A percentile compares a stretch with the other conserved stretches of the same genome.
Evolutionary conservation across 2,329 filamentous ascomycete genomes (phyloP).

Genomic region (Colletotrichum lindemuthianum): DNA sequence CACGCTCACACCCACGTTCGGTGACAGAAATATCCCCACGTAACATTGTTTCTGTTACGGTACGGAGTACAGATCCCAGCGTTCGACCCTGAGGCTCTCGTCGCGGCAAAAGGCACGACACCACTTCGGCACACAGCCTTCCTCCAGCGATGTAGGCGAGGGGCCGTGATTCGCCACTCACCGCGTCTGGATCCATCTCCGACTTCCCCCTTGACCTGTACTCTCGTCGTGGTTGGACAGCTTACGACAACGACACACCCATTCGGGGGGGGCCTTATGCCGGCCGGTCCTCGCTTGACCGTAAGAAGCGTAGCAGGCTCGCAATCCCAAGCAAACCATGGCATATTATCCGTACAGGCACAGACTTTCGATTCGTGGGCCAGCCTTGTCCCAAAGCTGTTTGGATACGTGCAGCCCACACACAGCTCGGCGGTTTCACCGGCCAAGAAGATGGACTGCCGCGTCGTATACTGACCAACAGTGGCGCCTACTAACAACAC

Average conservation of each 20-base stretch:
- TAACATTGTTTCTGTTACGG: no score
- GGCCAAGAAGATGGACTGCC: constrained; percentile 37
- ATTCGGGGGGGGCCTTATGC: constrained; percentile 2
- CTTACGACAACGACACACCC: constrained; percentile 46
- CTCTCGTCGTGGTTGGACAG: constrained; percentile 51
- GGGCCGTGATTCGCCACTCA: constrained; percentile 40
- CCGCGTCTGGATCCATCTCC: constrained; percentile 22
- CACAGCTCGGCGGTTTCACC: constrained; percentile 29
- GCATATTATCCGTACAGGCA: not conserved
- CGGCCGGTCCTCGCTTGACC: constrained; percentile 24
- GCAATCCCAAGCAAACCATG: constrained; percentile 17
- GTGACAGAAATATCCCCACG: no score
- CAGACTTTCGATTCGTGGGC: not conserved
- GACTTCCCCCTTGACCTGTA: constrained; percentile 10
- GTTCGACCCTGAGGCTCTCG: not conserved
- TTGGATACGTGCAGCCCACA: constrained; percentile 30
- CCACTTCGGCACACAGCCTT: constrained; percentile 16
- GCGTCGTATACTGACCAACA: constrained; percentile 36
- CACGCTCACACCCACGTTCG: not conserved
- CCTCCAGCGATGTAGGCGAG: not conserved
- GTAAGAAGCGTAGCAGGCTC: constrained; percentile 20
- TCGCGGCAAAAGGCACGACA: constrained; percentile 14
- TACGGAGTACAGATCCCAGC: no score
- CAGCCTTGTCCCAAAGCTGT: constrained; percentile 18
- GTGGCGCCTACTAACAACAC: constrained; percentile 11